Evolutionary conservation across 2,329 filamentous ascomycete species (phyloP).

Genomic region (Leptographium flavum): DNA sequence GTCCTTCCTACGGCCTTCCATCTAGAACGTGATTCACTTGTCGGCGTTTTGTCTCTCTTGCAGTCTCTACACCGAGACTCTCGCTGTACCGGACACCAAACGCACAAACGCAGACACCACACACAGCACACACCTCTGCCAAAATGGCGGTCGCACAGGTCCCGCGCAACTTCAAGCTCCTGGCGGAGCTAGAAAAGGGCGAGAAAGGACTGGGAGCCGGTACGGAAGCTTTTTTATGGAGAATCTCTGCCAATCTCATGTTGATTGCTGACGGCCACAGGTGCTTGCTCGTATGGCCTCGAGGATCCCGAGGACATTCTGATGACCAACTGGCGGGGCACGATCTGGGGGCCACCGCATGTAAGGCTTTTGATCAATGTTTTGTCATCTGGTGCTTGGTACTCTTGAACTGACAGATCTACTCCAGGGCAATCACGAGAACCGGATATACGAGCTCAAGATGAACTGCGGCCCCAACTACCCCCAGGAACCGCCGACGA

Average conservation of each 20-base stretch:
- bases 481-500: constrained; percentile 74
- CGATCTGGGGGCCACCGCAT: constrained; percentile 90
- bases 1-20: background rate
- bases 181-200: constrained; percentile 97
- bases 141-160: constrained; percentile 40
- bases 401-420: constrained; percentile 2
- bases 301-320: constrained; percentile 87
- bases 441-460: constrained; percentile 95
- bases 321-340: constrained; percentile 98
- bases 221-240: too few relatives aligned
- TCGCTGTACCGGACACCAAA: background rate
- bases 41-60: background rate
- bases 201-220: constrained; percentile 93
- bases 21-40: background rate
- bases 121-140: too few relatives aligned
- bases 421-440: constrained; percentile 69
- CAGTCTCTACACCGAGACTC: background rate
- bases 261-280: constrained; percentile 34
- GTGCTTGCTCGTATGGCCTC: constrained; percentile 93
- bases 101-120: background rate
- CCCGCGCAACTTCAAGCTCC: constrained; percentile 86
- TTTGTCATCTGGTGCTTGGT: background rate
- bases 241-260: too few relatives aligned
- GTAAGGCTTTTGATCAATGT: constrained; percentile 35
- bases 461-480: constrained; percentile 89